Evolutionary conservation across 2,329 filamentous ascomycete genomes (phyloP).

Genomic region (Leptographium procerum): DNA sequence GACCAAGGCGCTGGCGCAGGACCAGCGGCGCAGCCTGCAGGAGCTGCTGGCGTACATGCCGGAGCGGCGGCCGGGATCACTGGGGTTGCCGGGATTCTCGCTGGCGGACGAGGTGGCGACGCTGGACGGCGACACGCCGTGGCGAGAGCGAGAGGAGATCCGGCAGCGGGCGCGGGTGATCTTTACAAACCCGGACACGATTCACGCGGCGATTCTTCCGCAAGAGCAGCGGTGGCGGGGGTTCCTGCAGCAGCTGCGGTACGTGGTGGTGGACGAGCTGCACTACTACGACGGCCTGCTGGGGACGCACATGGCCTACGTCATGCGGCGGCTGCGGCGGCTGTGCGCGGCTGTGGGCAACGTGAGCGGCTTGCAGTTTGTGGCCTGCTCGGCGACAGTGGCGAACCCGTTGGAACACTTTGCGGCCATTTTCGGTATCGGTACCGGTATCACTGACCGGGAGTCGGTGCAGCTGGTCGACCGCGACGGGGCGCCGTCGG

Average conservation of each 20-base stretch:
- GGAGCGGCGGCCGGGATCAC: constrained; percentile 42
- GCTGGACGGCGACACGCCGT: constrained; percentile 89
- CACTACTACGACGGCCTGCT: constrained; percentile 96
- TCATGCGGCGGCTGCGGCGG: constrained; percentile 80
- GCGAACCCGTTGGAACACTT: constrained; percentile 89
- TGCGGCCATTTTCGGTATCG: too few relatives aligned
- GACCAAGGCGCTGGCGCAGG: constrained; percentile 91
- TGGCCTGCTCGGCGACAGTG: constrained; percentile 93
- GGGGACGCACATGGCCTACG: constrained; percentile 85
- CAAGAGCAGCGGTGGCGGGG: constrained; percentile 83
- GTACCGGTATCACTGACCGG: constrained; percentile 62
- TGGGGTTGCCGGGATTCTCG: too few relatives aligned
- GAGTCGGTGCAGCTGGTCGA: constrained; percentile 64
- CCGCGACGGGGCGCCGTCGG: constrained; percentile 85
- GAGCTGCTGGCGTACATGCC: constrained; percentile 75
- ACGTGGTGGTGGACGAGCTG: constrained; percentile 82
- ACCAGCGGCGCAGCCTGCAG: constrained; percentile 79
- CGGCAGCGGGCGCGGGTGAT: constrained; percentile 85
- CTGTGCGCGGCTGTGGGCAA: constrained; percentile 90
- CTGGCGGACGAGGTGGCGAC: constrained; percentile 62
- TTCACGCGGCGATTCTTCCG: constrained; percentile 86
- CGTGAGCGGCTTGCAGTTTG: constrained; percentile 69
- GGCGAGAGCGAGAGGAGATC: constrained; percentile 65
- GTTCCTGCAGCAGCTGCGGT: constrained; percentile 78
- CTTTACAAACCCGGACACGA: constrained; percentile 97